Percentiles rank a stretch among this genome's conserved stretches.
phyloP scores from a whole-genome alignment of 139 green algal genomes.

The Astrephomene gubernaculifera region DNA sequence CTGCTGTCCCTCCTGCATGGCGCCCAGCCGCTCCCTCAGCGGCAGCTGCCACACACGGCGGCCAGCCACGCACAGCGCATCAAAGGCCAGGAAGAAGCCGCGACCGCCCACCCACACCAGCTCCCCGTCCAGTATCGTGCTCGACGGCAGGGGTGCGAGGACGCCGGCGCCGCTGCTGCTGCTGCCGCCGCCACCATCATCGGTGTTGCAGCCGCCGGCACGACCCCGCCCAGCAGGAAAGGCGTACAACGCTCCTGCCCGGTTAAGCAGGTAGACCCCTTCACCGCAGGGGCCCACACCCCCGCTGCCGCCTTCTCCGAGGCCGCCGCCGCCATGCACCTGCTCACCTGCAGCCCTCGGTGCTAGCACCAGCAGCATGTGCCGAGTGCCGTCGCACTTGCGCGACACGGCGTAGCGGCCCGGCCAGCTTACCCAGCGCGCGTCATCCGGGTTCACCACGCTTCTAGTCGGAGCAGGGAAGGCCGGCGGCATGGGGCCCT shows the following conservation, averaged over 20 bases:
- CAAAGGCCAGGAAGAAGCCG: constrained; percentile 54
- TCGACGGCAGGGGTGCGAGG: background rate
- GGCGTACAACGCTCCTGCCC: constrained; percentile 40
- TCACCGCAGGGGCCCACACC: background rate
- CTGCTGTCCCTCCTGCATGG: constrained; percentile 5
- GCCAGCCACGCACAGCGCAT: constrained; percentile 30
- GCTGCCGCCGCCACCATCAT: background rate
- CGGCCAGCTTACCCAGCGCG: constrained; percentile 24
- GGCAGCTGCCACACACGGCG: constrained; percentile 41
- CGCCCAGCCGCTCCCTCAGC: constrained; percentile 23
- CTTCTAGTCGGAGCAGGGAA: background rate
- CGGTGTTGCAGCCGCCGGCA: background rate
- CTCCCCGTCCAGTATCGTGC: constrained; percentile 56
- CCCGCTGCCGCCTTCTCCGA: background rate
- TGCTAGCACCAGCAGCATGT: constrained; percentile 39
- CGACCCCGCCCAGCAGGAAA: constrained; percentile 15
- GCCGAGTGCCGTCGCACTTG: constrained; percentile 49
- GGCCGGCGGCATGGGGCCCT: background rate
- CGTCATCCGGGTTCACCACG: background rate
- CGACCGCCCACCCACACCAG: constrained; percentile 47
- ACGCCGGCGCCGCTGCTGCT: no score
- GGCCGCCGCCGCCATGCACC: background rate
- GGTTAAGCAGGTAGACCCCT: constrained; percentile 49
- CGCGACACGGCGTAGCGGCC: constrained; percentile 51
- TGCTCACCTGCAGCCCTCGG: no score